Evolutionary conservation across 2,329 filamentous ascomycete genomes (phyloP).

Genomic region (Pyrenophora graminea): DNA sequence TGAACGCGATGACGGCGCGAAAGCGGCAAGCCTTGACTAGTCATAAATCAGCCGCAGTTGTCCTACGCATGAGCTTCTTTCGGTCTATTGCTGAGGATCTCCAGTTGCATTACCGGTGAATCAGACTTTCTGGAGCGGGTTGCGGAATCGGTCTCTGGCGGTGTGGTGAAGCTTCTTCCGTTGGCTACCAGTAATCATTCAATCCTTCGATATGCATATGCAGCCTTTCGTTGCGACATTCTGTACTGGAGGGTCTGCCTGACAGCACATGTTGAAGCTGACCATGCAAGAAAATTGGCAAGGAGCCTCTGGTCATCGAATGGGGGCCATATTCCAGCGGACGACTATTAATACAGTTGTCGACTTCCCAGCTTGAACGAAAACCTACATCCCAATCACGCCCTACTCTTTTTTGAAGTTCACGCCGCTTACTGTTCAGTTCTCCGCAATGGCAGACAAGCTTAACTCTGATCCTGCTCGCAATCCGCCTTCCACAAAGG

Average conservation of each 20-base stretch:
- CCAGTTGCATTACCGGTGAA: conserved; percentile 4
- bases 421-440: background rate
- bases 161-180: background rate
- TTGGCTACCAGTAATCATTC: background rate
- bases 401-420: background rate
- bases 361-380: too few relatives aligned
- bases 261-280: conserved; percentile 3
- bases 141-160: conserved; percentile 3
- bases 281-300: background rate
- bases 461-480: background rate
- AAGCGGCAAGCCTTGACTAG: background rate
- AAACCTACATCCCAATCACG: background rate
- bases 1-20: background rate
- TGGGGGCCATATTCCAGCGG: background rate
- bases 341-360: too few relatives aligned
- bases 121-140: background rate
- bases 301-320: background rate
- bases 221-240: background rate
- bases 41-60: background rate
- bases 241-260: background rate
- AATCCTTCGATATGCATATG: background rate
- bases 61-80: background rate
- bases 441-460: background rate
- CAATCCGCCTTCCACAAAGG: background rate
- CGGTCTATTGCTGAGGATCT: background rate